Base-by-base conservation (phyloP, 2,329 filamentous ascomycete species). In the Ophiocordyceps camponoti-leonardi region DNA sequence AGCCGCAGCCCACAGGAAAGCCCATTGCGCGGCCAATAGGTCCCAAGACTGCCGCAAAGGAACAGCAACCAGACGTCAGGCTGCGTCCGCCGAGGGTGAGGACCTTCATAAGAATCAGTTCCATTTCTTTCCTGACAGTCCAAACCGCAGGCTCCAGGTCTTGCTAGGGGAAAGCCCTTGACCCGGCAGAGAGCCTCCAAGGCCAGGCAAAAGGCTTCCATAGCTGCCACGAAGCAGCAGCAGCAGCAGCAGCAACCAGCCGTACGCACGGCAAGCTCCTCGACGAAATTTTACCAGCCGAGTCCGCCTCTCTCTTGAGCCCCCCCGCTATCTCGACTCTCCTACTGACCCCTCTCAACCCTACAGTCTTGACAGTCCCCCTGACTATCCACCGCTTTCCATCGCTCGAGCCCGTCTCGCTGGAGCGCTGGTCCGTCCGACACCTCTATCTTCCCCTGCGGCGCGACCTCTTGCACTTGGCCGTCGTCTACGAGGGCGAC, bases 351-450 rank as follows among this genome's bases (percentile, higher is more conserved):
- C n/a, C 13, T 8, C 45, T 45, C n/a, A n/a, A 49, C 31, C 20
- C 31, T 10, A n/a, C 49, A 75, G 75, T 69, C 52, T 68, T 71
- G 52, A 79, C 77, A 28, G 85, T 93, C 47, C 77, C 84, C 46
- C 74, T 90, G 49, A 96, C 90, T 46, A 77, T 95, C 63, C 87
- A 94, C 75, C 71, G 72, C 60, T 98, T 96, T 68, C 92, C 92
- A 33, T 77, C 79, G 12, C 79, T 95, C 65, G 87, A 95, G 63
- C 92, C 92, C 22, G 69, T 79, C 43, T 71, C 77, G 44, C 82
- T 93, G 61, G 77, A 85, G 59, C 66, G 77, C 56, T 96, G 88
- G 70, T 80, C 83, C 39, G 69, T 79, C 49, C 83, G 84, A 56
- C 86, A 95, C 63, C 82, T 98, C 41, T 70, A 84, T 58, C 77